phyloP scores from a whole-genome alignment of 495 filamentous ascomycete genomes.

The Penicillium malachiteum region DNA sequence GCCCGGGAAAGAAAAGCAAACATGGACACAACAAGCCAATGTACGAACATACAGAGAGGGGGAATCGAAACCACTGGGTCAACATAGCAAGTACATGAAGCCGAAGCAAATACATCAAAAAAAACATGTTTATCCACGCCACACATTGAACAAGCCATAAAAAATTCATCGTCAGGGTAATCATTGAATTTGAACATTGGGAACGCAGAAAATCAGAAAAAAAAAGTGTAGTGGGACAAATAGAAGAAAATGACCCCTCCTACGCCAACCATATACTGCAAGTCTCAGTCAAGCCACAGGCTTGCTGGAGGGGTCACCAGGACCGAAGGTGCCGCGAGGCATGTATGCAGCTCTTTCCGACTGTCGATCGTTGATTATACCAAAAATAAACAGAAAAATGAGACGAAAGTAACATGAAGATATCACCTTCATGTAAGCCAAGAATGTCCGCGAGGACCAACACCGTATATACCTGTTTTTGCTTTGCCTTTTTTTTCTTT shows the following conservation, averaged over 20 bases:
- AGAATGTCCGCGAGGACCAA: conserved; percentile 28
- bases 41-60: conserved; percentile 30
- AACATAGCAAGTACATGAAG: conserved; percentile 16
- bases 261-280: conserved; percentile 21
- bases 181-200: conserved; percentile 15
- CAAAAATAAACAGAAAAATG: conserved; percentile 8
- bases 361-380: conserved; percentile 33
- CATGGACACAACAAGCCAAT: conserved; percentile 13
- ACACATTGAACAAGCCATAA: conserved; percentile 11
- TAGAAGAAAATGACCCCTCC: neutral
- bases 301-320: conserved; percentile 3
- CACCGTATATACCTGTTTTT: conserved; percentile 23
- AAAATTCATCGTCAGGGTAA: conserved; percentile 18
- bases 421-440: conserved; percentile 2
- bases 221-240: conserved; percentile 3
- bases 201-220: neutral
- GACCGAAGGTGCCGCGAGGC: conserved; percentile 37
- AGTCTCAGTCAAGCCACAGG: conserved; percentile 3
- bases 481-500: conserved; percentile 2
- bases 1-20: conserved; percentile 13
- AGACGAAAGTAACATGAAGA: neutral
- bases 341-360: conserved; percentile 28
- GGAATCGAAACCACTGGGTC: conserved; percentile 27
- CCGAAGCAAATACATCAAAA: conserved; percentile 10
- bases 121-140: conserved; percentile 20